These are phyloP conservation scores for Aspergillus novoparasiticus DNA, from an alignment of 2,329 filamentous ascomycete species.

Conservation along the genomic window DNA sequence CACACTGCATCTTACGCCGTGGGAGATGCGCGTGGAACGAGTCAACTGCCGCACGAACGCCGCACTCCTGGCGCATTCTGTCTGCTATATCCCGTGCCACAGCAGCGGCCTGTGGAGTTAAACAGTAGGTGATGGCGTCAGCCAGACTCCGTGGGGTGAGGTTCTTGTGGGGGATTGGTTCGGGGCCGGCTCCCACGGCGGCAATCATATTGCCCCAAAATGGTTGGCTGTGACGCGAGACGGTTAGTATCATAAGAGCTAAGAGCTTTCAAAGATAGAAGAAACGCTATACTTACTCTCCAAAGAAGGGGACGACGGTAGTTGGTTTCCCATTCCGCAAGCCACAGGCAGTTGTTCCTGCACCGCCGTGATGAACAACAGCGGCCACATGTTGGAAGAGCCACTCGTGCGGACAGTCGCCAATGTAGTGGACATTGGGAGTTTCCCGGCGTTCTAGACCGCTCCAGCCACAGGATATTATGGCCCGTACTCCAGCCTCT, in stretches of 20 bases:
- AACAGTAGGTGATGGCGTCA: conserved; percentile 48
- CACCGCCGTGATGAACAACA: conserved; percentile 64
- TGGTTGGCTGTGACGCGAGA: conserved; percentile 39
- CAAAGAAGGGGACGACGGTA: conserved; percentile 60
- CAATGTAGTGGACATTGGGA: conserved; percentile 52
- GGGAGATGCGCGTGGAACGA: conserved; percentile 46
- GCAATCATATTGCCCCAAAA: conserved; percentile 60
- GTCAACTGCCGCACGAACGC: conserved; percentile 43
- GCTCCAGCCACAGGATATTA: conserved; percentile 59
- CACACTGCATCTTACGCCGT: conserved; percentile 26
- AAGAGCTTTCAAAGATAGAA: background rate
- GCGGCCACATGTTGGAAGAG: conserved; percentile 57
- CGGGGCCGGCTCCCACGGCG: conserved; percentile 51
- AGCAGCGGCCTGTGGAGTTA: conserved; percentile 39
- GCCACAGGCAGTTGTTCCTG: conserved; percentile 60
- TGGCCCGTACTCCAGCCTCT: conserved; percentile 51
- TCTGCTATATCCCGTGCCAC: conserved; percentile 38
- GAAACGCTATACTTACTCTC: conserved; percentile 41
- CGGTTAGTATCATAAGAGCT: background rate
- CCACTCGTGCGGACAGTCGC: conserved; percentile 61
- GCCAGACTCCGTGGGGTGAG: conserved; percentile 49
- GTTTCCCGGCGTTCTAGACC: conserved; percentile 41
- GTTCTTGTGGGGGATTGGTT: conserved; percentile 49
- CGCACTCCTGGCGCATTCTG: conserved; percentile 47
- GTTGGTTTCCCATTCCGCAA: conserved; percentile 55